Percentiles rank a stretch among this genome's conserved stretches.
Conservation (phyloP, 257 asterid species). For the Leptodermis oblonga region DNA sequence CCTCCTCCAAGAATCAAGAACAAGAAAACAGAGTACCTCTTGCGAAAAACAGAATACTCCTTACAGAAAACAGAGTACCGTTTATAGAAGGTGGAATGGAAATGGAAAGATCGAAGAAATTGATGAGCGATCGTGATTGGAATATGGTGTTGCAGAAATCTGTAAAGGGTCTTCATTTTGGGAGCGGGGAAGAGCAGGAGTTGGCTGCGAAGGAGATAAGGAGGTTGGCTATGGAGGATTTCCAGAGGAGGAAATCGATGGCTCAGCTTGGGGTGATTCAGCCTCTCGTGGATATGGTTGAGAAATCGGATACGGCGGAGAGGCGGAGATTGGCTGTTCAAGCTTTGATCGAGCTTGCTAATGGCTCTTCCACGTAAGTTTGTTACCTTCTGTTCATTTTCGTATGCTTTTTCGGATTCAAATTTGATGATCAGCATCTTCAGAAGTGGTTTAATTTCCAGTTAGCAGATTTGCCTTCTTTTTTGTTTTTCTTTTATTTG, state of each 20-base stretch:
- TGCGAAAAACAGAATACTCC: too few species aligned
- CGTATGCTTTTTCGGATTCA: not conserved
- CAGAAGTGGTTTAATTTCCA: too few species aligned
- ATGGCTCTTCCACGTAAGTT: slow-evolving; percentile 82
- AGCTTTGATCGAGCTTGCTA: slow-evolving; percentile 56
- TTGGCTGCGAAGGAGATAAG: slow-evolving; percentile 60
- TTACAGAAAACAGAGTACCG: too few species aligned
- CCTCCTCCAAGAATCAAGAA: too few species aligned
- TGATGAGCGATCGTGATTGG: slow-evolving; percentile 25
- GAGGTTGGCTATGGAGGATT: slow-evolving; percentile 51
- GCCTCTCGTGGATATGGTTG: slow-evolving; percentile 79
- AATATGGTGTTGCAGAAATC: slow-evolving; percentile 50
- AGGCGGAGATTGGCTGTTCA: slow-evolving; percentile 58
- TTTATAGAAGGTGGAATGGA: slow-evolving; percentile 7
- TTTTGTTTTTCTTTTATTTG: not conserved
- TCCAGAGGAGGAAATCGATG: slow-evolving; percentile 57
- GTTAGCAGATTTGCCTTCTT: too few species aligned
- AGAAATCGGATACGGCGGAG: slow-evolving; percentile 49
- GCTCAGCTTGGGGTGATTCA: slow-evolving; percentile 93
- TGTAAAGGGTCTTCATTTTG: slow-evolving; percentile 85
- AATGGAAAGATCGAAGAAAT: slow-evolving; percentile 20
- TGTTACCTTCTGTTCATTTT: not conserved
- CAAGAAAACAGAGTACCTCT: too few species aligned
- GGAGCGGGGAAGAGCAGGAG: slow-evolving; percentile 72
- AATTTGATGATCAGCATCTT: not conserved